Evolutionary conservation across 2,329 filamentous ascomycete genomes (phyloP).

Genomic region (Cladosporium sp.): DNA sequence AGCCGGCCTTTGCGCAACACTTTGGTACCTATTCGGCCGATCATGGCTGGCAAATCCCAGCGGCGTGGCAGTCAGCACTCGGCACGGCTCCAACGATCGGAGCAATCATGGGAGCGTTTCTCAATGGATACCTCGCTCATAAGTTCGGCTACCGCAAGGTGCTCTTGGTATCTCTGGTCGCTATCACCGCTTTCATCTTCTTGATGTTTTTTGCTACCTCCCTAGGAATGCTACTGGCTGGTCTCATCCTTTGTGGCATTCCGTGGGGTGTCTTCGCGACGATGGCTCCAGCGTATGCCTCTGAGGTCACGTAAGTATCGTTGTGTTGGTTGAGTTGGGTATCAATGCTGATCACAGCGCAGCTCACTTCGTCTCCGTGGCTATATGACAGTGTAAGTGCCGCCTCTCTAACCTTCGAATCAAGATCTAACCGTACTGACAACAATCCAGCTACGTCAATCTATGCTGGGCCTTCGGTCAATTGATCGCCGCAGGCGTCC

Average conservation of each 20-base stretch:
- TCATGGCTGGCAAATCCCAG: slow-evolving; percentile 28
- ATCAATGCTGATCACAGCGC: slow-evolving; percentile 16
- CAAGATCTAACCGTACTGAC: not conserved
- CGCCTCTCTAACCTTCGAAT: not conserved
- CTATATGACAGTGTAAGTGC: slow-evolving; percentile 32
- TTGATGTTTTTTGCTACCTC: slow-evolving; percentile 49
- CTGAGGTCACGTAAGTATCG: slow-evolving; percentile 45
- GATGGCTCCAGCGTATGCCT: slow-evolving; percentile 52
- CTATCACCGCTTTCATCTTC: slow-evolving; percentile 44
- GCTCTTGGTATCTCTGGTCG: slow-evolving; percentile 11
- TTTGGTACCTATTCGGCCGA: slow-evolving; percentile 47
- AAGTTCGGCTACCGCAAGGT: slow-evolving; percentile 17
- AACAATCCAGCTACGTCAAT: slow-evolving; percentile 35
- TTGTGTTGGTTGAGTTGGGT: not conserved
- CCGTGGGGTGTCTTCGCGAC: slow-evolving; percentile 60
- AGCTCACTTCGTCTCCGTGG: slow-evolving; percentile 17
- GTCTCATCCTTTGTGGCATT: slow-evolving; percentile 53
- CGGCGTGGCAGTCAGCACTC: slow-evolving; percentile 31
- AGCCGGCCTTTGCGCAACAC: slow-evolving; percentile 45
- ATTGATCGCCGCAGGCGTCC: slow-evolving; percentile 33
- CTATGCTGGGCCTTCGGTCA: slow-evolving; percentile 41
- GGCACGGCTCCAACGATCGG: slow-evolving; percentile 51
- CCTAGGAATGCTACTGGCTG: slow-evolving; percentile 40
- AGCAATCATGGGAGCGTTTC: slow-evolving; percentile 46
- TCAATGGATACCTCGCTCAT: slow-evolving; percentile 9